These are phyloP conservation scores for Termitomyces sp. DNA, from an alignment of 768 basidiomycete genomes.

Conservation along the genomic window DNA sequence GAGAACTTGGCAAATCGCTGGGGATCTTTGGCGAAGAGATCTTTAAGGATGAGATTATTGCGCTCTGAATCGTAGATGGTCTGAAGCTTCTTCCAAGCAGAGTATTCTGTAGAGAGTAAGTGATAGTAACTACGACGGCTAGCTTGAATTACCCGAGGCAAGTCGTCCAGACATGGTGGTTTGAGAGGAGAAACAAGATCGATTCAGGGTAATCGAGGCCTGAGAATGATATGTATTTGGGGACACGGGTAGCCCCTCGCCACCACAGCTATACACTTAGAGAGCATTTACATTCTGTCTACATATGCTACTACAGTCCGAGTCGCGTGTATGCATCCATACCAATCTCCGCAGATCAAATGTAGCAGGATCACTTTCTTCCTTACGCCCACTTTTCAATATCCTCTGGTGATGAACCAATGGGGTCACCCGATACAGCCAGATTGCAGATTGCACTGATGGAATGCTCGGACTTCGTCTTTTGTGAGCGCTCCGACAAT, in stretches of 20 bases:
- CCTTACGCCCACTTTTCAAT: slow-evolving; percentile 49
- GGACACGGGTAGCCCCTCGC: not conserved
- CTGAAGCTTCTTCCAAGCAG: slow-evolving; percentile 90
- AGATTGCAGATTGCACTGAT: slow-evolving; percentile 88
- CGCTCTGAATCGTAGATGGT: slow-evolving; percentile 69
- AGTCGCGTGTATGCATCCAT: not conserved
- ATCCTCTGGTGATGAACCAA: slow-evolving; percentile 65
- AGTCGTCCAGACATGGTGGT: slow-evolving; percentile 57
- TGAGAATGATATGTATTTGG: not conserved
- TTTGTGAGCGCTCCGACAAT: slow-evolving; percentile 74
- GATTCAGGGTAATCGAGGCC: not conserved
- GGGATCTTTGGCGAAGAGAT: slow-evolving; percentile 89
- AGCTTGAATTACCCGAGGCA: slow-evolving; percentile 44
- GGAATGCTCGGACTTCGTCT: slow-evolving; percentile 70
- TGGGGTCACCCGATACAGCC: slow-evolving; percentile 71
- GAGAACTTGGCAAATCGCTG: slow-evolving; percentile 84
- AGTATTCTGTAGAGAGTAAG: slow-evolving; percentile 55
- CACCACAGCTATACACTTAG: not conserved
- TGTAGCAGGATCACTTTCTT: not conserved
- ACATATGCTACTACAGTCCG: not conserved
- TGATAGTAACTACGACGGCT: not conserved
- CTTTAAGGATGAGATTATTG: slow-evolving; percentile 76
- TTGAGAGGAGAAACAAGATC: slow-evolving; percentile 2
- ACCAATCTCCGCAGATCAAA: not conserved
- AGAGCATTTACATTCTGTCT: not conserved